A percentile compares a stretch with the other conserved stretches of the same genome.
Evolutionary conservation across 2,329 filamentous ascomycete genomes (phyloP).

Genomic region (Trichoderma endophyticum): DNA sequence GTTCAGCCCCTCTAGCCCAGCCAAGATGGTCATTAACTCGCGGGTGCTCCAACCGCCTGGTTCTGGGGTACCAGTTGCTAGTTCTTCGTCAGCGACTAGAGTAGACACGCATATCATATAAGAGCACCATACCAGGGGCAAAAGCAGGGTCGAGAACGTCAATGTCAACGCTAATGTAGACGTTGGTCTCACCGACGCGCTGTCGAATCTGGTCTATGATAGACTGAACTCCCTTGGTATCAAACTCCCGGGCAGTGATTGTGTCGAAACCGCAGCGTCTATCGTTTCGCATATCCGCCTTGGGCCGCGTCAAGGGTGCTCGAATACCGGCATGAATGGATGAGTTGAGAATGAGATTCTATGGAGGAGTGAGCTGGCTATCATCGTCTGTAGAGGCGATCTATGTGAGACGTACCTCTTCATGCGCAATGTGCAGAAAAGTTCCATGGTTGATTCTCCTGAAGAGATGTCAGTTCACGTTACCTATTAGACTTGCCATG

Average conservation of each 20-base stretch:
- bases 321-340: slow-evolving; percentile 77
- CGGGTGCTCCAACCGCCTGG: slow-evolving; percentile 82
- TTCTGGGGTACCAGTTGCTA: slow-evolving; percentile 78
- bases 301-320: slow-evolving; percentile 61
- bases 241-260: slow-evolving; percentile 55
- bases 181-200: slow-evolving; percentile 66
- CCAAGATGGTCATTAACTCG: slow-evolving; percentile 73
- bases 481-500: not conserved
- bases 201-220: slow-evolving; percentile 65
- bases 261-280: slow-evolving; percentile 24
- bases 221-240: slow-evolving; percentile 67
- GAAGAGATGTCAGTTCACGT: not conserved
- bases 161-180: slow-evolving; percentile 74
- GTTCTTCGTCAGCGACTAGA: not conserved
- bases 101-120: not conserved
- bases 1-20: slow-evolving; percentile 74
- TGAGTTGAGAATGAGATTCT: slow-evolving; percentile 60
- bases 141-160: slow-evolving; percentile 69
- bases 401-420: slow-evolving; percentile 19
- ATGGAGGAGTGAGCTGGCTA: not conserved
- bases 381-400: no score
- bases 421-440: slow-evolving; percentile 27
- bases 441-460: slow-evolving; percentile 28
- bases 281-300: slow-evolving; percentile 25
- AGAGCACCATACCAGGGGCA: slow-evolving; percentile 22